Evolutionary conservation across 306 rosid species (phyloP), one percentile per base, ranked within the genome.

Genomic region (Vigna radiata): DNA sequence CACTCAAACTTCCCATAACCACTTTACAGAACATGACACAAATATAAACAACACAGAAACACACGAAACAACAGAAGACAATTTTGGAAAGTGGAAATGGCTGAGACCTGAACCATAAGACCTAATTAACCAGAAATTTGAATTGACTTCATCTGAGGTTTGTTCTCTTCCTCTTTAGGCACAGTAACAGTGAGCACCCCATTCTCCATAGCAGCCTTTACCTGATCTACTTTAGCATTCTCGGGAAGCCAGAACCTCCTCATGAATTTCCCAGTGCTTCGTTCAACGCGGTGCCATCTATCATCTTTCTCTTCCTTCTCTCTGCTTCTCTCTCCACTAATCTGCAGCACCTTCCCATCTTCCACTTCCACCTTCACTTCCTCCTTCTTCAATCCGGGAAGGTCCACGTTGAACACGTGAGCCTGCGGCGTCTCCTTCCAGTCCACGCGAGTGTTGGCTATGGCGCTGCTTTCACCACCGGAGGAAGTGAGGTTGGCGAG

Each of bases 341-440:
- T 83, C 33, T 58, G 86, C 48, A 83, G 62, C 49, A 73, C 83
- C 0, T 48, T 58, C 4, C 66, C 86, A 1, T 78, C 83, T 17
- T 78, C 83, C 6, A 83, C 77, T 52, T 82, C 82, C 6, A 70
- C 78, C 70, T 82, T 63, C 69, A 70, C 85, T 2, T 82, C 86
- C 11, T 83, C 80, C 73, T 83, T 78, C 80, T 79, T 83, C 80
- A 78, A 11, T 36, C 86, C 79, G 0, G 80, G 86, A 2, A 83
- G 58, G 5, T 83, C 83, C 2, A 68, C 83, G 3, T 44, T 78
- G 79, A 83, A 78, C 1, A 78, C 48, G 76, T 83, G 86, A 3
- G 81, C 77, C 72, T 78, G 41, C 0, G 86, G 48, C 0, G 80
- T 77, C 39, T 83, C 86, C 61, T 73, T 83, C 86, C 80, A 83